Evolutionary conservation across 1,284 basidiomycete genomes (phyloP).

Genomic region (Dichomitus squalens): DNA sequence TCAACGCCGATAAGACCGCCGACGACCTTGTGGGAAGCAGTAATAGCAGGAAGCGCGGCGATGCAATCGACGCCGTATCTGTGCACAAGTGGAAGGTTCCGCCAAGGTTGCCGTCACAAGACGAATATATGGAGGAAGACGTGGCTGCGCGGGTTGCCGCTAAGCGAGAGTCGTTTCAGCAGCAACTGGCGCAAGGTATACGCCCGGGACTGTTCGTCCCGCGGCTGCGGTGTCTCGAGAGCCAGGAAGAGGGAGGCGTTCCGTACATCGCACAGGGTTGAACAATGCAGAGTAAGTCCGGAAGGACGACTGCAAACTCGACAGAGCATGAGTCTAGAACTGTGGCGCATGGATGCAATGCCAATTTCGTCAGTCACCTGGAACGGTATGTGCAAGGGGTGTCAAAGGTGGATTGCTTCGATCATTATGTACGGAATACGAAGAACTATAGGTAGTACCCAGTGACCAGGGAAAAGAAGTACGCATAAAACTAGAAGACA

Average conservation of each 20-base stretch:
- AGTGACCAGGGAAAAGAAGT: not conserved
- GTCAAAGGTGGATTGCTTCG: not conserved
- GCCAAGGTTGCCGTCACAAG: conserved; percentile 20
- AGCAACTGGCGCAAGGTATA: conserved; percentile 21
- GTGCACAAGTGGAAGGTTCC: not conserved
- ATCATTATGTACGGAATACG: not conserved
- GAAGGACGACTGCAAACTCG: too few relatives aligned
- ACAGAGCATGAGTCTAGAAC: too few relatives aligned
- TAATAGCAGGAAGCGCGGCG: not conserved
- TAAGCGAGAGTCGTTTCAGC: conserved; percentile 19
- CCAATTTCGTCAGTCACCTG: not conserved
- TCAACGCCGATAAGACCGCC: not conserved
- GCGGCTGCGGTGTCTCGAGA: conserved; percentile 28
- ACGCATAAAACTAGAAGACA: conserved; percentile 14
- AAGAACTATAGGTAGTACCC: not conserved
- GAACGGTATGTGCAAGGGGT: not conserved
- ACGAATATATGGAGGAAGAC: conserved; percentile 19
- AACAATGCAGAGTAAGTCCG: not conserved
- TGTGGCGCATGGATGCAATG: not conserved
- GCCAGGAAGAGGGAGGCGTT: conserved; percentile 24
- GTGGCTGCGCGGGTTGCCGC: conserved; percentile 16
- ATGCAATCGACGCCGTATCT: not conserved
- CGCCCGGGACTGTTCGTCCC: conserved; percentile 29
- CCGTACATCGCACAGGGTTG: not conserved
- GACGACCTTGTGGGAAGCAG: not conserved